Conservation (phyloP, 1,139 yeast species). For the Suhomyces atakaporum region DNA sequence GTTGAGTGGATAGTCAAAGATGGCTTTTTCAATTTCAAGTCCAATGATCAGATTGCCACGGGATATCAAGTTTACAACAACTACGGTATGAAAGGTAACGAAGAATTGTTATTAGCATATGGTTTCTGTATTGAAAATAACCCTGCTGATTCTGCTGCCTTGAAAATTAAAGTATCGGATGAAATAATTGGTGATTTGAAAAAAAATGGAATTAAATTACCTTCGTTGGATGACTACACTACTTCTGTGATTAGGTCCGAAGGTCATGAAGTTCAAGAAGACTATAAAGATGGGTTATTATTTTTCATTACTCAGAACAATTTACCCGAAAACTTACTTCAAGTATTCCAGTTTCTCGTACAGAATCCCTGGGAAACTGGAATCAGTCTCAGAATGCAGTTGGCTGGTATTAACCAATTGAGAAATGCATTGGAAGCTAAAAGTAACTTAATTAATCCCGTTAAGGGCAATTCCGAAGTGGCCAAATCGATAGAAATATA, state of each 20-base stretch:
- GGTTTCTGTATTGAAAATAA: conserved; percentile 73
- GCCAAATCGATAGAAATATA: conserved; percentile 17
- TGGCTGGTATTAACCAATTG: conserved; percentile 62
- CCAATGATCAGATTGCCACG: conserved; percentile 22
- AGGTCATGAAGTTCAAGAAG: conserved; percentile 14
- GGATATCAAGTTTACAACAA: conserved; percentile 68
- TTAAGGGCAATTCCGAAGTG: conserved; percentile 28
- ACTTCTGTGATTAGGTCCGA: conserved; percentile 31
- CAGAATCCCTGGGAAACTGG: conserved; percentile 43
- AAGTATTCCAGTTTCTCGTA: conserved; percentile 54
- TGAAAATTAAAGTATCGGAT: conserved; percentile 52
- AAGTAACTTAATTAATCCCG: conserved; percentile 26
- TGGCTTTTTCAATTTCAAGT: conserved; percentile 30
- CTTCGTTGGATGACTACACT: conserved; percentile 50
- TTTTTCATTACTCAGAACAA: conserved; percentile 41
- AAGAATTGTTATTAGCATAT: conserved; percentile 63
- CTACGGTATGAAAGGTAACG: conserved; percentile 86
- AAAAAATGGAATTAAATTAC: conserved; percentile 45
- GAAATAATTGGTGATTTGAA: conserved; percentile 35
- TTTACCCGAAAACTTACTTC: conserved; percentile 50
- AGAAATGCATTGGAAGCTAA: conserved; percentile 53
- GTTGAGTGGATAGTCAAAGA: conserved; percentile 60
- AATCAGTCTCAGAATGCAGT: conserved; percentile 51
- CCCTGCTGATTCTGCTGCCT: conserved; percentile 61
- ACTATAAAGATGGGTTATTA: conserved; percentile 39